phyloP scores from a whole-genome alignment of 805 yeast species.

The Wickerhamomyces queroliae region DNA sequence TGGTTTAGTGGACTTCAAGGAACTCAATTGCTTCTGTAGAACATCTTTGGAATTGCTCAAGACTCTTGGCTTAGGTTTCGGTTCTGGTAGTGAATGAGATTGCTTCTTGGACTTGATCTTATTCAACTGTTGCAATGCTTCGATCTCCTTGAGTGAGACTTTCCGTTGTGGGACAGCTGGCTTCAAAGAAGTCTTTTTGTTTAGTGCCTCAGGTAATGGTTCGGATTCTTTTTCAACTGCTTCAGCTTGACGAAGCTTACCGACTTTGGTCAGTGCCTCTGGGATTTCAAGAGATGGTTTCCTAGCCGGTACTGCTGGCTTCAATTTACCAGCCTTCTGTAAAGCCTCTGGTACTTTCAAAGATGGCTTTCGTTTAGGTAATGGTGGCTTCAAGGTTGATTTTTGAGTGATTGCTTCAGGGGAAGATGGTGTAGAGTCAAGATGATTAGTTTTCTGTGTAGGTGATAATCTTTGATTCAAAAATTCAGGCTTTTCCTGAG shows the following conservation, averaged over 20 bases:
- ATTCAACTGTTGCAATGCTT: conserved; percentile 15
- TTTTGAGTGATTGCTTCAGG: conserved; percentile 1
- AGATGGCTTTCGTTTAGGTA: conserved; percentile 14
- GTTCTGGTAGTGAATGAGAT: conserved; percentile 2
- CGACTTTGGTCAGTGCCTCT: conserved; percentile 14
- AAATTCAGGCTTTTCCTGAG: conserved; percentile 3
- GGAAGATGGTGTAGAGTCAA: not conserved
- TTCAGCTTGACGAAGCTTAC: conserved; percentile 2
- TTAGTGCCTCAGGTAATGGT: conserved; percentile 10
- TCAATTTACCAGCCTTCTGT: conserved; percentile 9
- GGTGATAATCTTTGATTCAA: conserved; percentile 1
- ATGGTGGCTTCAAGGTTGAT: conserved; percentile 17
- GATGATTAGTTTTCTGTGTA: not conserved
- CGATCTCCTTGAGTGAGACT: conserved; percentile 12
- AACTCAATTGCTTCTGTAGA: conserved; percentile 8
- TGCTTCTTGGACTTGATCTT: conserved; percentile 6
- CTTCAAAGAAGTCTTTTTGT: conserved; percentile 6
- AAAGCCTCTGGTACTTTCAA: conserved; percentile 18
- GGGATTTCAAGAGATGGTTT: conserved; percentile 16
- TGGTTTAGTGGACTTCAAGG: conserved; percentile 9
- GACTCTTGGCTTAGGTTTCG: conserved; percentile 16
- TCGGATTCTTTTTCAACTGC: not conserved
- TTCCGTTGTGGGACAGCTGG: conserved; percentile 14
- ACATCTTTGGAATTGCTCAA: conserved; percentile 16
- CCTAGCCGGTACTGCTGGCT: conserved; percentile 17